phyloP scores from a whole-genome alignment of 306 rosid genomes.

The Gastrolobium bilobum region DNA sequence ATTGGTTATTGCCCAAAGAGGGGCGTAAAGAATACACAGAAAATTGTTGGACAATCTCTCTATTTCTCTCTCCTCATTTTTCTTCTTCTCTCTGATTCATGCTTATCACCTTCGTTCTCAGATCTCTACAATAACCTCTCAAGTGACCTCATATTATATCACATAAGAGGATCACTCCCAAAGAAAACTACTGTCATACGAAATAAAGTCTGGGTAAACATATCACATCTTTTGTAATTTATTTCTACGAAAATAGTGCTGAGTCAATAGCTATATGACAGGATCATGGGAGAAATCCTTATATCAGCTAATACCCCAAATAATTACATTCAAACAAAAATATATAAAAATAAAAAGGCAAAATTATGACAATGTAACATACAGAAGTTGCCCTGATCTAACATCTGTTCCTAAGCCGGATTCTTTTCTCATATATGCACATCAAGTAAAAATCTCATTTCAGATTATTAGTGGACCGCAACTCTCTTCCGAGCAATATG shows the following conservation, averaged over 20 bases:
- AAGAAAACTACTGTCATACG: background rate
- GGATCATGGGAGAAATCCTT: background rate
- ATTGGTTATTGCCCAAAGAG: too few species aligned
- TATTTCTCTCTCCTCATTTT: too few species aligned
- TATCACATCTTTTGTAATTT: slow-evolving; percentile 36
- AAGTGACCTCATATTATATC: too few species aligned
- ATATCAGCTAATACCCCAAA: background rate
- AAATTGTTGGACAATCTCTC: too few species aligned
- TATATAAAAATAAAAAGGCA: background rate
- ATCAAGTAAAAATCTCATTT: slow-evolving; percentile 2
- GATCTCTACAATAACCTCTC: too few species aligned
- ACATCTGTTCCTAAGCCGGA: slow-evolving; percentile 22
- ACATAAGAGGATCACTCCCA: too few species aligned
- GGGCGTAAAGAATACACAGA: too few species aligned
- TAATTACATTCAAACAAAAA: slow-evolving; percentile 34
- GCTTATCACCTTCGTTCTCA: too few species aligned
- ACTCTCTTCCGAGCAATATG: background rate
- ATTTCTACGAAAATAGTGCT: slow-evolving; percentile 48
- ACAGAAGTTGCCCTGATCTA: slow-evolving; percentile 26
- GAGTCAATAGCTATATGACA: slow-evolving; percentile 31
- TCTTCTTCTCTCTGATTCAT: too few species aligned
- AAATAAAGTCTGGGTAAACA: background rate
- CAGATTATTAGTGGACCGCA: background rate
- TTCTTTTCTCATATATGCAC: slow-evolving; percentile 12
- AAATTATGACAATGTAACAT: slow-evolving; percentile 20